Evolutionary conservation across 2,329 filamentous ascomycete species (phyloP).

Genomic region (Beauveria brongniartii): DNA sequence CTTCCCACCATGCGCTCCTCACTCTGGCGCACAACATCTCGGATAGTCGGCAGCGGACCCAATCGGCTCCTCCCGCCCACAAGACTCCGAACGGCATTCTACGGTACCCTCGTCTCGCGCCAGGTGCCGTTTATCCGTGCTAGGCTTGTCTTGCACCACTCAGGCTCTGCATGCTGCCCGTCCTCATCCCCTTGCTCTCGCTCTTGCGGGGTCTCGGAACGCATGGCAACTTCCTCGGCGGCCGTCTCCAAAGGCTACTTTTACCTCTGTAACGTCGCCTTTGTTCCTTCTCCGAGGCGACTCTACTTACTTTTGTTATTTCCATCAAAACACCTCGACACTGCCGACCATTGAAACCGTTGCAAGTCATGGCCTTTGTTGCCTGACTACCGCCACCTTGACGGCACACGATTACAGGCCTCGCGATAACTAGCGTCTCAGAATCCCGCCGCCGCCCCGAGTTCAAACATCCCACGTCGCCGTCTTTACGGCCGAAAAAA

Average conservation of each 20-base stretch:
- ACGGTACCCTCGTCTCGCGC: neutral
- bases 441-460: conserved; percentile 5
- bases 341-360: neutral
- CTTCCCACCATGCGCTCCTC: neutral
- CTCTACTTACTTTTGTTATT: neutral
- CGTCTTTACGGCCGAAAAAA: conserved; percentile 3
- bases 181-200: neutral
- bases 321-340: neutral
- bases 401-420: conserved; percentile 8
- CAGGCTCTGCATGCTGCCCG: neutral
- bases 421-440: conserved; percentile 6
- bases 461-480: conserved; percentile 8
- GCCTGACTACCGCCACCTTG: conserved; percentile 9
- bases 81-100: conserved; percentile 10
- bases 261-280: neutral
- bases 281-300: neutral
- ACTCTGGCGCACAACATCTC: conserved; percentile 9
- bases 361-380: conserved; percentile 1
- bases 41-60: conserved; percentile 12
- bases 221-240: conserved; percentile 1
- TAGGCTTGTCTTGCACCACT: conserved; percentile 8
- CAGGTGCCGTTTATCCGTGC: conserved; percentile 12
- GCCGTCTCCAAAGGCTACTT: neutral
- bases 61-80: conserved; percentile 13
- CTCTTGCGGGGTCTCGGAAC: conserved; percentile 9